Base-by-base conservation (phyloP, 129 eudicot species). In the Tanacetum coccineum region DNA sequence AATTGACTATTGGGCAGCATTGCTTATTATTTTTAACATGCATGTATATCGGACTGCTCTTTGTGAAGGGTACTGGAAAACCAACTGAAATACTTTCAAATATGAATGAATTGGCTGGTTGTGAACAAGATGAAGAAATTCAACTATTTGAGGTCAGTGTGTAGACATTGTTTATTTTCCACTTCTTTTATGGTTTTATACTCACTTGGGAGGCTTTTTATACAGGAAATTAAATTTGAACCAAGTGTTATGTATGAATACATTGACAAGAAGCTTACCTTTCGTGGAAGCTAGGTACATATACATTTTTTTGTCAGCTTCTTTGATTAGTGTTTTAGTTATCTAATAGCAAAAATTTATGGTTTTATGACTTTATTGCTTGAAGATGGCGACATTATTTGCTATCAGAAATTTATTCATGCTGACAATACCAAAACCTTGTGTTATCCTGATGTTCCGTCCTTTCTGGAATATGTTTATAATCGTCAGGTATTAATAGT, bases 41-140 rank as follows among this genome's bases (percentile, higher is more conserved):
- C 80, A 91, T n/a, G n/a, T n/a, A n/a, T n/a, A n/a, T n/a, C n/a
- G n/a, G n/a, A n/a, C n/a, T n/a, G n/a, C n/a, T n/a, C n/a, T n/a
- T n/a, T n/a, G n/a, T n/a, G n/a, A n/a, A n/a, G n/a, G 96, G 67
- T 91, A 66, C 50, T 30, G 86, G 91, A 26, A 85, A 82, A 74
- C 96, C 96, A 44, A 67, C 53, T 4, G 95, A 87, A 36, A 81
- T 92, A 53, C 71, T 88, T 49, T 44, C 77, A 58, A 83, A 75
- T 73, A 74, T 92, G 25, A 88, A 85, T 83, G 95, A 82, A 73
- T 48, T 92, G 76, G 95, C 98, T 48, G 96, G 96, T 46, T 92
- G 75, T 73, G 82, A 79, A 47, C 77, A 95, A 22, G 87, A 83
- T 77, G 96, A 92, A 82, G 95, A 88, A 73, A 83, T 92, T 66